Evolutionary conservation across 2,329 filamentous ascomycete genomes (phyloP).

Genomic region (Epichloe elymi): DNA sequence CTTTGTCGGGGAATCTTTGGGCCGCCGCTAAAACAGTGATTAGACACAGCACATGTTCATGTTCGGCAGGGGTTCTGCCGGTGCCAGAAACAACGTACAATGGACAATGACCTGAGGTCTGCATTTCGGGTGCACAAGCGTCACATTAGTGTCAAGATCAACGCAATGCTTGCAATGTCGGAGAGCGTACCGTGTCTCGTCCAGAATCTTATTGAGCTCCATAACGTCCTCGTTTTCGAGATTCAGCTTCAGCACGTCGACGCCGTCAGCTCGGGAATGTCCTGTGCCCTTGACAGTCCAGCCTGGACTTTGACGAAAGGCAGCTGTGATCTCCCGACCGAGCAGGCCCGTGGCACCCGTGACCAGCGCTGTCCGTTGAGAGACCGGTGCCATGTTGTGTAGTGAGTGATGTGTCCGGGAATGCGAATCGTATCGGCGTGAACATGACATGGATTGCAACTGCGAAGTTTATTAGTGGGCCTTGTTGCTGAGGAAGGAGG

Average conservation of each 20-base stretch:
- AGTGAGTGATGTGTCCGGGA: not conserved
- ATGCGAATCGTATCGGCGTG: not conserved
- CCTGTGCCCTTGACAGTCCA: slow-evolving; percentile 66
- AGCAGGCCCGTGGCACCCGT: slow-evolving; percentile 79
- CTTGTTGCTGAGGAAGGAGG: too few relatives aligned
- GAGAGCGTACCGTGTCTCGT: slow-evolving; percentile 38
- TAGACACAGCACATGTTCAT: not conserved
- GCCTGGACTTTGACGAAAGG: slow-evolving; percentile 41
- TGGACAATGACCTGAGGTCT: slow-evolving; percentile 71
- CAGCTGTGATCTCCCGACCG: slow-evolving; percentile 62
- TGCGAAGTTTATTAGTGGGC: too few relatives aligned
- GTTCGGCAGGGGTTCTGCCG: not conserved
- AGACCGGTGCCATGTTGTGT: not conserved
- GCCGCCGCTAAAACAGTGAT: slow-evolving; percentile 50
- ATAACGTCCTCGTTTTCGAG: slow-evolving; percentile 24
- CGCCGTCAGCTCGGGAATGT: slow-evolving; percentile 58
- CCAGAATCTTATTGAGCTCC: slow-evolving; percentile 37
- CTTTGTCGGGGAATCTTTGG: slow-evolving; percentile 78
- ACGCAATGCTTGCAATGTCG: not conserved
- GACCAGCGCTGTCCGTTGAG: slow-evolving; percentile 45
- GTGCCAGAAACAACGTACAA: slow-evolving; percentile 35
- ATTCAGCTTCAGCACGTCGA: slow-evolving; percentile 50
- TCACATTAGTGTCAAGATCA: not conserved
- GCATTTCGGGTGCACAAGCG: not conserved
- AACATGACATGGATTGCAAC: too few relatives aligned